These are phyloP conservation scores for Aspergillus novoparasiticus DNA, from an alignment of 2,329 filamentous ascomycete genomes.

Conservation along the genomic window DNA sequence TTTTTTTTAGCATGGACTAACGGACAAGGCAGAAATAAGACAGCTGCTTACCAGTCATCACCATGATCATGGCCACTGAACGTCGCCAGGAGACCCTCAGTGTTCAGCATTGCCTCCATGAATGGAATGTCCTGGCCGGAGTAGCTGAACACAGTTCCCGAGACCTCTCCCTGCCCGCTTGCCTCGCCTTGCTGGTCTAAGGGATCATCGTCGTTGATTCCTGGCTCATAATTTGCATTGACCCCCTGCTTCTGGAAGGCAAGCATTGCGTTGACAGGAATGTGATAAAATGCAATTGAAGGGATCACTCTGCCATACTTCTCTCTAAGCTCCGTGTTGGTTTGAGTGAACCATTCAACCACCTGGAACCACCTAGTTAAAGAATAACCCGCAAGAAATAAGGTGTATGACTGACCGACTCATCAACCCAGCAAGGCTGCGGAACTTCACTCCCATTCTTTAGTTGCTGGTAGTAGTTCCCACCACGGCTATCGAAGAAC, in stretches of 20 bases:
- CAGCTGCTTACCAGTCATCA: constrained; percentile 56
- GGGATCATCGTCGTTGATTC: constrained; percentile 51
- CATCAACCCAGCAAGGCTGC: constrained; percentile 44
- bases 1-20: not conserved
- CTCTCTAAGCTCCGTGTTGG: constrained; percentile 30
- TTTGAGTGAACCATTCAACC: constrained; percentile 49
- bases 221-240: constrained; percentile 46
- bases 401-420: constrained; percentile 26
- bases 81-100: constrained; percentile 57
- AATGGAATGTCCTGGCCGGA: constrained; percentile 59
- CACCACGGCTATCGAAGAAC: constrained; percentile 72
- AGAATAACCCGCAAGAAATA: no score
- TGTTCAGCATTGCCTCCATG: constrained; percentile 62
- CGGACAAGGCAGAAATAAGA: no score
- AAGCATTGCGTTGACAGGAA: constrained; percentile 49
- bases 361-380: constrained; percentile 19
- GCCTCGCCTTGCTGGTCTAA: constrained; percentile 14
- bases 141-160: constrained; percentile 23
- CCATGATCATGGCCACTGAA: constrained; percentile 71
- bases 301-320: constrained; percentile 45
- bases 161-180: constrained; percentile 18
- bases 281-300: constrained; percentile 59
- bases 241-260: constrained; percentile 49
- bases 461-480: constrained; percentile 44
- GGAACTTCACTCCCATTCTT: no score